Base-by-base conservation (phyloP, 2,329 filamentous ascomycete genomes). In the Magnaporthiopsis rhizophila region DNA sequence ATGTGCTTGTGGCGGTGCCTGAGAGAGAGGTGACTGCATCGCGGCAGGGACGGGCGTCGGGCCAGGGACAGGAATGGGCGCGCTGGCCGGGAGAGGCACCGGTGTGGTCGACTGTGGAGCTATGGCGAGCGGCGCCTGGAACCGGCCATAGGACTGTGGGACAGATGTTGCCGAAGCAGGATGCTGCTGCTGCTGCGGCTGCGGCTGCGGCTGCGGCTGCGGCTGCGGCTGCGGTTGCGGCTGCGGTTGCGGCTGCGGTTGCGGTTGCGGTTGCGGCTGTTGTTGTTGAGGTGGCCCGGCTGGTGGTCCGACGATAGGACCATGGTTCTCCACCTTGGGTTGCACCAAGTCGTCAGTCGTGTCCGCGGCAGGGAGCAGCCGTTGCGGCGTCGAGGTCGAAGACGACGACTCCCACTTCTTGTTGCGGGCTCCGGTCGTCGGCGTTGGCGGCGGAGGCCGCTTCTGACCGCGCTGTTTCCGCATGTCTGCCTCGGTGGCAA, bases 401-500 rank as follows among this genome's bases (percentile, higher is more conserved):
- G n/a, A 50, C 45, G 45, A n/a, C 11, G 45, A 50, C 18, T 50
- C 45, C 45, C 45, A 82, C 62, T 79, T 77, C 71, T 79, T 79
- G 68, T 84, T 81, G 24, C 81, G 79, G 28, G 82, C 79, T 45
- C 76, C 76, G 24, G 80, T 77, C 8, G 81, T 81, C 30, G 84
- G 84, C n/a, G 79, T 77, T 9, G 87, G 87, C 50, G 86, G 83
- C 28, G 83, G 80, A 1, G 86, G 86, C 63, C 82, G 77, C 69
- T 82, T 82, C 74, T 89, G 86, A 59, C 85, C 85, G 63, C 82
- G 76, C 11, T 71, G 68, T 63, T 78, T 79, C 74, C 84, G 86
- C 32, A 74, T 77, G 67, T 89, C 85, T 21, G 87, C 86, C 59
- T 88, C 85, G 62, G 77, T 77, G 1, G 86, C 84, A 65, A 89